Base-by-base conservation (phyloP, 2,329 filamentous ascomycete species). In the Lachnellula arida region DNA sequence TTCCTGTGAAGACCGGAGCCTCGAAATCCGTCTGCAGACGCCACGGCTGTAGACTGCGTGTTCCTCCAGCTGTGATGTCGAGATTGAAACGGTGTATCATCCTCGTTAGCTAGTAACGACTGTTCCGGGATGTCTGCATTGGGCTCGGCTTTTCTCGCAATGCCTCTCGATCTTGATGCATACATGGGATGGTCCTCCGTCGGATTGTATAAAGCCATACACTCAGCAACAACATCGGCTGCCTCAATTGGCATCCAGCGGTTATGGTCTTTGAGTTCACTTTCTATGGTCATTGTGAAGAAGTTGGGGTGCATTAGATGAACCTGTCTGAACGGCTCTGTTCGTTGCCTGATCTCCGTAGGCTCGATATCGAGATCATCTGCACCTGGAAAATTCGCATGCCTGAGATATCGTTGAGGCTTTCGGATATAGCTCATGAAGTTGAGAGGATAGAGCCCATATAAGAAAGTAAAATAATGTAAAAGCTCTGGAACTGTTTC, bases 401-500 rank as follows among this genome's bases (percentile, higher is more conserved):
- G 86, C 47, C 89, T 85, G 9, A 94, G 75, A 67, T 88, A 93
- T 60, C 87, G 83, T 63, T 91, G 84, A 3, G 89, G 89, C 67
- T 93, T 93, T 55, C 89, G 82, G 59, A 94, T 87, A 68, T 93
- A 94, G 70, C 87, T 87, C 82, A 91, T 88, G 64, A 94, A 91
- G 68, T 93, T 93, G 67, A 93, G 82, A 1, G 89, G 89, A 61
- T 93, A 94, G 4, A 94, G 74, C 0, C 89, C 90, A 63, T 94
- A 94, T 0, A 94, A 76, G 25, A 91, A 86, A 2, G 88, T 92
- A 65, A 91, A 94, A 70, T 90, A 92, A 63, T 86, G 82, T 52
- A 85, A 73, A 1, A 93, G 77, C 57, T 89, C 85, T 5, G 85
- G 82, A 2, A 90, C 81, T 3, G 79, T 75, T 5, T 79, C 77